A percentile compares a stretch with the other conserved stretches of the same genome.
These are phyloP conservation scores for Kockovaella imperatae DNA, from an alignment of 768 basidiomycete species.

Conservation along the genomic window DNA sequence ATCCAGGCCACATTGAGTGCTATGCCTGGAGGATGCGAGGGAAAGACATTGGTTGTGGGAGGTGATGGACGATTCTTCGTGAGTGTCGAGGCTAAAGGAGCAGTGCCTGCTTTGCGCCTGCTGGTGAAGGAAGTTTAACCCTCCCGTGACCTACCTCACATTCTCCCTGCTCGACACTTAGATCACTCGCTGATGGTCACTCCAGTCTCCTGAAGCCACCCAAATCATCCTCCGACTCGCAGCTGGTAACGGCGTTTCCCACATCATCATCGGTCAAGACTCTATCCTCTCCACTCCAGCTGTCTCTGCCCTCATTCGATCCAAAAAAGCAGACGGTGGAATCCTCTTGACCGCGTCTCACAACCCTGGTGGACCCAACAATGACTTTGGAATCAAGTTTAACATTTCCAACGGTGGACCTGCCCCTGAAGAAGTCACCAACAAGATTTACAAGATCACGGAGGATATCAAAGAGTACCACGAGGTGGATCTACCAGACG, in stretches of 20 bases:
- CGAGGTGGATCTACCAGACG: conserved; percentile 65
- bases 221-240: conserved; percentile 90
- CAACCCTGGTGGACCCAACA: conserved; percentile 96
- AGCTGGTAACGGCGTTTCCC: conserved; percentile 83
- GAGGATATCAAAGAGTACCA: conserved; percentile 82
- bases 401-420: conserved; percentile 97
- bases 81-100: too few species aligned
- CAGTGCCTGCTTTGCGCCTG: conserved; percentile 1
- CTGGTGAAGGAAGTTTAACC: background rate
- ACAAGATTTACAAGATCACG: conserved; percentile 86
- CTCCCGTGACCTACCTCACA: background rate
- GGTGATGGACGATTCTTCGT: conserved; percentile 87
- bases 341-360: conserved; percentile 95
- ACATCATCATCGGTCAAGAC: conserved; percentile 87
- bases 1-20: conserved; percentile 83
- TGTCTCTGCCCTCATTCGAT: conserved; percentile 89
- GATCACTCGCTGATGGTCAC: conserved; percentile 51
- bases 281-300: conserved; percentile 93
- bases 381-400: conserved; percentile 99
- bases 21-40: conserved; percentile 62
- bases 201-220: conserved; percentile 48
- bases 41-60: conserved; percentile 80
- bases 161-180: conserved; percentile 46
- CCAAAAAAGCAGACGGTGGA: conserved; percentile 92
- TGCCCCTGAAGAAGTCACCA: conserved; percentile 90